phyloP scores from a whole-genome alignment of 352 stramenopile species.

The Globisporangium nagaii region DNA sequence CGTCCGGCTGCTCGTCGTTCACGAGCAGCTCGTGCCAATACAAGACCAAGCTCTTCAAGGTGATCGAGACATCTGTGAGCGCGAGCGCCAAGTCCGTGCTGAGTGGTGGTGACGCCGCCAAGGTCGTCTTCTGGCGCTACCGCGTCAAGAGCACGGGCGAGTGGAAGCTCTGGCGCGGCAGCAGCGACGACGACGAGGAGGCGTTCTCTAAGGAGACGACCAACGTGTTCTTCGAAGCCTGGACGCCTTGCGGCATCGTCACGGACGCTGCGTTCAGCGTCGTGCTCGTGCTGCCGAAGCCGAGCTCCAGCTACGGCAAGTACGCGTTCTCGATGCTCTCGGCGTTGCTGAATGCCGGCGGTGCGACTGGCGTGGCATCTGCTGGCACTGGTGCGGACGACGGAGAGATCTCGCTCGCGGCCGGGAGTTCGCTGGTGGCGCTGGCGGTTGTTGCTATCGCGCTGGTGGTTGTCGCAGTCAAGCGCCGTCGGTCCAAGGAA shows the following conservation, averaged over 20 bases:
- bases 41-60: slow-evolving; percentile 23
- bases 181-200: slow-evolving; percentile 16
- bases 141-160: slow-evolving; percentile 26
- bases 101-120: slow-evolving; percentile 8
- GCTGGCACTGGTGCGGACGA: slow-evolving; percentile 15
- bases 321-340: slow-evolving; percentile 6
- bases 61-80: slow-evolving; percentile 25
- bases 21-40: slow-evolving; percentile 23
- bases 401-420: not conserved
- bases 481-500: slow-evolving; percentile 7
- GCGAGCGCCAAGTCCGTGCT: slow-evolving; percentile 15
- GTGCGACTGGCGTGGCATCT: slow-evolving; percentile 11
- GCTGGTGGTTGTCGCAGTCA: slow-evolving; percentile 33
- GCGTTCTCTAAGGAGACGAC: slow-evolving; percentile 25
- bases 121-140: slow-evolving; percentile 66
- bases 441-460: slow-evolving; percentile 32
- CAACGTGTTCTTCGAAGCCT: slow-evolving; percentile 46
- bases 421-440: not conserved
- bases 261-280: slow-evolving; percentile 35
- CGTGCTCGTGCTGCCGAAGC: slow-evolving; percentile 48
- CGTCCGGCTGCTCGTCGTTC: slow-evolving; percentile 29
- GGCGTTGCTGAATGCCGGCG: not conserved
- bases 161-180: slow-evolving; percentile 36
- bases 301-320: not conserved
- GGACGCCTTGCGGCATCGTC: slow-evolving; percentile 46